Evolutionary conservation across 108 stramenopile species (phyloP), one percentile per base, ranked within the genome.

Genomic region (Skeletonema tropicum): DNA sequence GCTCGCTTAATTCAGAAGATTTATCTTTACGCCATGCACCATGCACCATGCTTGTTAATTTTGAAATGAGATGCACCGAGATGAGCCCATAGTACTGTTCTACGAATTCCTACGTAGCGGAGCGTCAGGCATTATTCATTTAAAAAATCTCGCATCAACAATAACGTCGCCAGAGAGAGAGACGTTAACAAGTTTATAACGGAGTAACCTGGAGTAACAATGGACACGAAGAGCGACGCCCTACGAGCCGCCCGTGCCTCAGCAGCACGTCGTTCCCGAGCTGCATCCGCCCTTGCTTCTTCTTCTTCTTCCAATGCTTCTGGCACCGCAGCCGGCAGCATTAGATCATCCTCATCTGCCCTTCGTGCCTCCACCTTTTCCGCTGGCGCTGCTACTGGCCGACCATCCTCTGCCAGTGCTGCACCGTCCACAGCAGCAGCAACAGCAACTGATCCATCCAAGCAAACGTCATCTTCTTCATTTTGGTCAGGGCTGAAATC

Each of bases 191-290:
- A n/a, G n/a, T n/a, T n/a, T n/a, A n/a, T n/a, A n/a, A n/a, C n/a
- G n/a, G n/a, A n/a, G n/a, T n/a, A n/a, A n/a, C n/a, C n/a, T n/a
- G n/a, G n/a, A n/a, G 26, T 29, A 29, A 29, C 26, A 29, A 49
- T 49, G 48, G 48, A 49, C 48, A 19, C 48, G 19, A 49, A 49
- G 48, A 49, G 48, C 3, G 48, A 49, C 7, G 48, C 48, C 48
- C 48, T 49, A 49, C 48, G 48, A 49, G 48, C 48, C 48, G 48
- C 48, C 19, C 48, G 48, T 19, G 48, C 48, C 0, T 17, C 48
- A 19, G 48, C 48, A 21, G 48, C 48, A 7, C 48, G 48, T 49
- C 48, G 48, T 49, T 49, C 48, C n/a, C 48, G 48, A 49, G 48
- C 48, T 49, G 48, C 48, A 49, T 49, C 39, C 11, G 39, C 39